Evolutionary conservation across 2,329 filamentous ascomycete species (phyloP), one percentile per base, ranked within the genome.

Genomic region (Fusarium poae): DNA sequence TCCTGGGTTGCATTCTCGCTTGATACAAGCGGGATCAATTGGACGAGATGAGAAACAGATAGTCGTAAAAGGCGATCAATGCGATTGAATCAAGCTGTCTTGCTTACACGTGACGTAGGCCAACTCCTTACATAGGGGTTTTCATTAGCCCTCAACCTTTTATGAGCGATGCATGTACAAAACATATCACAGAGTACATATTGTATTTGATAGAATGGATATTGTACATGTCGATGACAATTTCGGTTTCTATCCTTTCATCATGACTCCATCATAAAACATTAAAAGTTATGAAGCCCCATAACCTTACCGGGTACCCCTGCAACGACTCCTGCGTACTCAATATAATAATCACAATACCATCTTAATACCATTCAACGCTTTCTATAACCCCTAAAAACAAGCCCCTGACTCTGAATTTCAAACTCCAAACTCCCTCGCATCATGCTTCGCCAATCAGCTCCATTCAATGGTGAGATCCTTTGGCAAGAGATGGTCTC

Each of bases 401-500:
- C 7, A 23, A 32, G 13, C 4, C 11, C n/a, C n/a, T 37, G 32
- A 16, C 21, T 43, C 40, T 43, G 23, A n/a, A 43, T 43, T 18
- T 43, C 23, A 32, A 42, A 42, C 29, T 16, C 39, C 29, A 25
- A 23, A 43, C 42, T 21, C 40, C 40, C 12, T 30, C 23, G 34
- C 23, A 37, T 21, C 23, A 37, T 37, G 23, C 61, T 51, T 42
- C 30, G 16, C 27, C 39, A 39, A 34, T 48, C 21, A 12, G 43
- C 16, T 30, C 30, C 15, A 12, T 34, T 51, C 32, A 51, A 18
- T 34, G 37, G n/a, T 56, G 56, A 25, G 50, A 30, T 30, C 45
- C 56, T n/a, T 57, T 58, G 3, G 43, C 49, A 35, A 52, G 44
- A 7, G 72, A 62, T 21, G 72, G 79, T 70, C 75, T 79, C n/a